Conservation (phyloP, 2,329 filamentous ascomycete genomes). For the Paraphaeosphaeria minitans region DNA sequence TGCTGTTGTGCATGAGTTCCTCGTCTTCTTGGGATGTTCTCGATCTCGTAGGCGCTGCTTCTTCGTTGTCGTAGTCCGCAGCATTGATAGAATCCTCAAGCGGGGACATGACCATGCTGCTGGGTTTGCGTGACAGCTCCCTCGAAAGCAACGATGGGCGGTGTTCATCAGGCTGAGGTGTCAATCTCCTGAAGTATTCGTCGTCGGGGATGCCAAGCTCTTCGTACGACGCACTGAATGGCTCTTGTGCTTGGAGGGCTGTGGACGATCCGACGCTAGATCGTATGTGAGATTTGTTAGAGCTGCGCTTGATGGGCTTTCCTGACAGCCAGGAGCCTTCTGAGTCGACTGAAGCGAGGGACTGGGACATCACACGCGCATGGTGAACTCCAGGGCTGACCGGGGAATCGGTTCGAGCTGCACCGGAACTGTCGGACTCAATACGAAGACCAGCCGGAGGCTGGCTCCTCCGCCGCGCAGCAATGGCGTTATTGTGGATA, state of each 20-base stretch:
- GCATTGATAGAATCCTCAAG: constrained; percentile 24
- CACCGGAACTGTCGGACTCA: constrained; percentile 29
- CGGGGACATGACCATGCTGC: constrained; percentile 52
- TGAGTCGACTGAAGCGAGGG: constrained; percentile 90
- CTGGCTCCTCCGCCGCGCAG: constrained; percentile 47
- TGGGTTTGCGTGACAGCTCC: constrained; percentile 43
- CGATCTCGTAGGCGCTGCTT: constrained; percentile 25
- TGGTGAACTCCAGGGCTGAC: constrained; percentile 40
- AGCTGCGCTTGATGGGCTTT: constrained; percentile 59
- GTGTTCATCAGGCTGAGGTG: constrained; percentile 53
- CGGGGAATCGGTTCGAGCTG: constrained; percentile 50
- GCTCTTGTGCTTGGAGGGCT: constrained; percentile 53
- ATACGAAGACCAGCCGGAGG: constrained; percentile 41
- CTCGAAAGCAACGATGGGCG: constrained; percentile 36
- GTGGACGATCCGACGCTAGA: constrained; percentile 54
- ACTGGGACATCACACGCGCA: constrained; percentile 68
- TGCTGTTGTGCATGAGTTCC: constrained; percentile 57
- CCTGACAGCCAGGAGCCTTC: constrained; percentile 96
- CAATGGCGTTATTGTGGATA: constrained; percentile 51
- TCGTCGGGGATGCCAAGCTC: constrained; percentile 71
- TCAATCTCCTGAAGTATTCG: constrained; percentile 70
- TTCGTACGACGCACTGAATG: constrained; percentile 67
- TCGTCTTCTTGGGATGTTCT: constrained; percentile 34
- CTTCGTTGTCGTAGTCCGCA: constrained; percentile 51
- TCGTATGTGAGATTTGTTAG: constrained; percentile 51